Evolutionary conservation across 1,139 yeast species (phyloP).

Genomic region (Suhomyces kunorum): DNA sequence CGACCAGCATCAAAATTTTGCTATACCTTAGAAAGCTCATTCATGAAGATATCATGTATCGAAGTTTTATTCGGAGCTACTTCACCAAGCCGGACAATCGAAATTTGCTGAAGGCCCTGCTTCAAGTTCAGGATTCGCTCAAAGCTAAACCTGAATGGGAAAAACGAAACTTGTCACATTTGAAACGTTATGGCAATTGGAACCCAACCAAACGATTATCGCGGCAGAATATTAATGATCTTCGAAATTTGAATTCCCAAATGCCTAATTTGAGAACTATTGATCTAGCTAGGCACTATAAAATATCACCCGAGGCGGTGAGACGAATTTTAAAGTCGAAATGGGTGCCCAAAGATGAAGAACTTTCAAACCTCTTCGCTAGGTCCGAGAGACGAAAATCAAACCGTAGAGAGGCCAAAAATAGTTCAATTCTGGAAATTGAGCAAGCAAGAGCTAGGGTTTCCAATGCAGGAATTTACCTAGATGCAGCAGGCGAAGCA

Average conservation of each 20-base stretch:
- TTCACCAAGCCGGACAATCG: not conserved
- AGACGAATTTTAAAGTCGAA: slow-evolving; percentile 74
- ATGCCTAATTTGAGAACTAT: slow-evolving; percentile 62
- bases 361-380: slow-evolving; percentile 44
- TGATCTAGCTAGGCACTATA: slow-evolving; percentile 64
- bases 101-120: slow-evolving; percentile 15
- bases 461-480: not conserved
- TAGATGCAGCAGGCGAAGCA: not conserved
- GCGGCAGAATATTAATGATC: slow-evolving; percentile 67
- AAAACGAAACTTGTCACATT: slow-evolving; percentile 61
- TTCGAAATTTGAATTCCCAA: slow-evolving; percentile 55
- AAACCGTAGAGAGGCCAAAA: slow-evolving; percentile 14
- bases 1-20: not conserved
- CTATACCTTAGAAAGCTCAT: too few relatives aligned
- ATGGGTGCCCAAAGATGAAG: slow-evolving; percentile 67
- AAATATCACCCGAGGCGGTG: slow-evolving; percentile 80
- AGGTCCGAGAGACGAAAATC: slow-evolving; percentile 47
- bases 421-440: slow-evolving; percentile 3
- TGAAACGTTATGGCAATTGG: slow-evolving; percentile 67
- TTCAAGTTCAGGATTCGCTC: slow-evolving; percentile 12
- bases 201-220: slow-evolving; percentile 68
- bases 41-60: too few relatives aligned
- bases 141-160: slow-evolving; percentile 52
- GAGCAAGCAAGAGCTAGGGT: slow-evolving; percentile 1
- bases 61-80: not conserved